Percentiles rank a stretch among this genome's conserved stretches.
Evolutionary conservation across 352 stramenopile species (phyloP).

Genomic region (Pythium biforme): DNA sequence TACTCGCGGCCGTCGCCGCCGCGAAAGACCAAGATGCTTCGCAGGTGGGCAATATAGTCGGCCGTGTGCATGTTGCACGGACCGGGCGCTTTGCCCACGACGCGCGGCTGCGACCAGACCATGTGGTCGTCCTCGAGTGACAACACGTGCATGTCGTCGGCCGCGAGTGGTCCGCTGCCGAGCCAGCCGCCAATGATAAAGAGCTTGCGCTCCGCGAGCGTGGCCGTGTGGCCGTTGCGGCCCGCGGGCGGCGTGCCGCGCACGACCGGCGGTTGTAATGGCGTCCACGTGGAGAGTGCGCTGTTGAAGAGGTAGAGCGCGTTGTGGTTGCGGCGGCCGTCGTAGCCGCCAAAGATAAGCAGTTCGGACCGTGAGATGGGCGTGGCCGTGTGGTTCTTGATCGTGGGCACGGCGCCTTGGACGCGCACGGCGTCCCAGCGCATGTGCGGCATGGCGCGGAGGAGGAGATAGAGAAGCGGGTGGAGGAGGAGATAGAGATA

Average conservation of each 20-base stretch:
- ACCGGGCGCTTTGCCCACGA: constrained; percentile 51
- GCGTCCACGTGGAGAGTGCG: constrained; percentile 68
- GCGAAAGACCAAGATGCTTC: constrained; percentile 93
- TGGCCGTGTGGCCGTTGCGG: constrained; percentile 95
- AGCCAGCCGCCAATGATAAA: constrained; percentile 96
- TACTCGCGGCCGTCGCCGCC: constrained; percentile 94
- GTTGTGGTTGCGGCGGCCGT: constrained; percentile 94
- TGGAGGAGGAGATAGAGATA: neutral
- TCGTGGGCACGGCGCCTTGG: constrained; percentile 48
- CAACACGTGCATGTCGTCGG: constrained; percentile 91
- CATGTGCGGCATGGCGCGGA: constrained; percentile 44
- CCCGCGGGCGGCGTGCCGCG: constrained; percentile 66
- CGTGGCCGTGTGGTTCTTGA: constrained; percentile 88
- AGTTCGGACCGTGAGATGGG: constrained; percentile 54
- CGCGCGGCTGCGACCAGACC: constrained; percentile 54
- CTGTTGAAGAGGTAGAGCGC: constrained; percentile 89
- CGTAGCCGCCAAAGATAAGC: constrained; percentile 94
- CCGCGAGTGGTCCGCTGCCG: constrained; percentile 89
- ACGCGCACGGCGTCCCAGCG: constrained; percentile 59
- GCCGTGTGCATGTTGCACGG: constrained; percentile 98
- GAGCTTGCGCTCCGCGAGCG: constrained; percentile 86
- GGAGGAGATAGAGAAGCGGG: neutral
- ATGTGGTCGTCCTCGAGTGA: constrained; percentile 65
- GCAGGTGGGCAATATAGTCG: constrained; percentile 84
- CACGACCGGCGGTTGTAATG: constrained; percentile 38